These are phyloP conservation scores for Hirsutella minnesotensis DNA, from an alignment of 2,329 filamentous ascomycete genomes.

Conservation along the genomic window DNA sequence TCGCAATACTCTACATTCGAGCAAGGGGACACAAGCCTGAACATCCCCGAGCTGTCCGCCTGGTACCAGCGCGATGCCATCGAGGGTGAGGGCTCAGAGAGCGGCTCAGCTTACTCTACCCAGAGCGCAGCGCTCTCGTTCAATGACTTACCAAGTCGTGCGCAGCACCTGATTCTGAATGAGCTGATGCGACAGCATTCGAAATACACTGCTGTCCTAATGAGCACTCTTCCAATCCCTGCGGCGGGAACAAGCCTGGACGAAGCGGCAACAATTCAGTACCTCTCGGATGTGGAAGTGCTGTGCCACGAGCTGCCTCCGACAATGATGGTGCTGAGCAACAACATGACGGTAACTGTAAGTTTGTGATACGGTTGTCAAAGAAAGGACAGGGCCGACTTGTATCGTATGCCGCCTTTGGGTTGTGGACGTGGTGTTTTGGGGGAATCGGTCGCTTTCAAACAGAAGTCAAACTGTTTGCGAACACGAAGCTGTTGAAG, in stretches of 20 bases:
- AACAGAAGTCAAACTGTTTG: no score
- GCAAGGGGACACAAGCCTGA: constrained; percentile 24
- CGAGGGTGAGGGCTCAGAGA: constrained; percentile 15
- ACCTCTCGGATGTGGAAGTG: constrained; percentile 67
- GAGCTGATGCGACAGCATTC: constrained; percentile 65
- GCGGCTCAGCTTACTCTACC: constrained; percentile 38
- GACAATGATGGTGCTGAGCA: constrained; percentile 68
- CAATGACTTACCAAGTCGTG: constrained; percentile 74
- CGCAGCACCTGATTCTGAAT: constrained; percentile 78
- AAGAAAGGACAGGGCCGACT: no score
- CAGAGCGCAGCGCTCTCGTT: constrained; percentile 63
- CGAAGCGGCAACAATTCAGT: constrained; percentile 58
- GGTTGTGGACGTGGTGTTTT: no score
- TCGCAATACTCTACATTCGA: constrained; percentile 20
- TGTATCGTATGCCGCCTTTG: no score
- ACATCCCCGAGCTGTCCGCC: constrained; percentile 31
- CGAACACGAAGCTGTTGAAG: no score
- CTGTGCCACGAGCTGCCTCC: constrained; percentile 68
- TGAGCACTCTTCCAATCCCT: constrained; percentile 76
- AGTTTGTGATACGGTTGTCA: constrained; percentile 41
- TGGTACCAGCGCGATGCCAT: constrained; percentile 19
- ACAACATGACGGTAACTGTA: constrained; percentile 81
- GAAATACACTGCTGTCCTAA: constrained; percentile 60
- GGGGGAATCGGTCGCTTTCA: no score
- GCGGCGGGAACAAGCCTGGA: constrained; percentile 63